phyloP scores from a whole-genome alignment of 2,329 filamentous ascomycete genomes.

The Fusarium albosuccineum region DNA sequence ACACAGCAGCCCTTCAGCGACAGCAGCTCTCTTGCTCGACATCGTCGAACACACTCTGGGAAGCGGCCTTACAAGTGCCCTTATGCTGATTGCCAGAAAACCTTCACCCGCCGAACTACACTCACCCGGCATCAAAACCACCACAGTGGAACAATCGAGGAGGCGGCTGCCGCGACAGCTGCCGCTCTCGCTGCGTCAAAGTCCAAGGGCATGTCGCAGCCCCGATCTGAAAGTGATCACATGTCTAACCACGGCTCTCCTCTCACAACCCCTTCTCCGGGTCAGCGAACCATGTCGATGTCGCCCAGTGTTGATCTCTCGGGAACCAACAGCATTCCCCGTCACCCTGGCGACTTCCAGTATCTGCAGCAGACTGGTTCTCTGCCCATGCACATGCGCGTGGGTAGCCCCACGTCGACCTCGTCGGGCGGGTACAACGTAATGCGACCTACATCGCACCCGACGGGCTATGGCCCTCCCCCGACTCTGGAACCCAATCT shows the following conservation, averaged over 20 bases:
- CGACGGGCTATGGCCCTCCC: slow-evolving; percentile 83
- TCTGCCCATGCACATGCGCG: slow-evolving; percentile 85
- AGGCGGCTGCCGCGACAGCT: slow-evolving; percentile 89
- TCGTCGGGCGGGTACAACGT: slow-evolving; percentile 68
- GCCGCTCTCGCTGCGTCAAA: slow-evolving; percentile 78
- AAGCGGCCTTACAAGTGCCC: slow-evolving; percentile 98
- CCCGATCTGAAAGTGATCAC: slow-evolving; percentile 78
- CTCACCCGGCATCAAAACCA: slow-evolving; percentile 96
- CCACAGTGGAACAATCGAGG: slow-evolving; percentile 94
- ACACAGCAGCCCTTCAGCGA: slow-evolving; percentile 88
- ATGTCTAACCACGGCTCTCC: slow-evolving; percentile 80
- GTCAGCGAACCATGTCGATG: slow-evolving; percentile 82
- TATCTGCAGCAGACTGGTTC: slow-evolving; percentile 81
- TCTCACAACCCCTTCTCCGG: slow-evolving; percentile 84
- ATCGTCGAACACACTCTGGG: slow-evolving; percentile 94
- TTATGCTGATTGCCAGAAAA: slow-evolving; percentile 98
- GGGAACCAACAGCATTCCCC: slow-evolving; percentile 75
- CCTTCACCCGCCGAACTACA: slow-evolving; percentile 95
- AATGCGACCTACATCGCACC: slow-evolving; percentile 85
- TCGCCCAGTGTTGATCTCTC: slow-evolving; percentile 84
- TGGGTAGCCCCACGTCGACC: slow-evolving; percentile 78
- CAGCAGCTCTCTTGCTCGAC: slow-evolving; percentile 91
- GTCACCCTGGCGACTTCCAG: slow-evolving; percentile 73
- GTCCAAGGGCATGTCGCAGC: slow-evolving; percentile 57
- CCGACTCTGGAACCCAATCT: slow-evolving; percentile 87